Base-by-base conservation (phyloP, 371 early-diverging fungal genomes). In the Parasitella parasitica region DNA sequence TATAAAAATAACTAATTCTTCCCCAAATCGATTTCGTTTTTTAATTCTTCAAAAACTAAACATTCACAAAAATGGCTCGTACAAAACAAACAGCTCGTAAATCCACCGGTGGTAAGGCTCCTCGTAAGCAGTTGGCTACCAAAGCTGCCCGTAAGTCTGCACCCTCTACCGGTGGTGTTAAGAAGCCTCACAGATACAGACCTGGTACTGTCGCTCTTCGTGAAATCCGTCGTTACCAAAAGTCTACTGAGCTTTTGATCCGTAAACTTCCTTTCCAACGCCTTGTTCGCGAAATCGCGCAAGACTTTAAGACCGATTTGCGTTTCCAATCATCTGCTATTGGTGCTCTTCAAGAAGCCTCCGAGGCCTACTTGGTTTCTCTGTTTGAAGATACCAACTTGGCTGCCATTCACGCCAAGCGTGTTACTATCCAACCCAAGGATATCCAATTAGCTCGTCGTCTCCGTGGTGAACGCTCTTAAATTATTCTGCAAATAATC, bases 31-130 rank as follows among this genome's bases (percentile, higher is more conserved):
- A 49, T 22, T 52, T 56, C 49, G 32, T 66, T 28, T 52, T 32
- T 32, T 46, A 22, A 27, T 46, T 4, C 24, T 26, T 50, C 15
- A 58, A 43, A 30, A 32, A 27, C 15, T 32, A 16, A 13, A n/a
- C 5, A 16, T 48, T 26, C 12, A 51, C 18, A 56, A 67, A 41
- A 41, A 96, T 97, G 97, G 97, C 97, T 70, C 88, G 98, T 81
- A 96, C 97, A 73, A 96, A 97, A 88, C 97, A 98, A 84, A 97
- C 98, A 69, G 98, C 99, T 73, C 94, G 98, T 82, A 99, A 99
- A 84, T 95, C 97, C 57, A 97, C 98, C 69, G 99, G 99, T 77
- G 98, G 99, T 76, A 99, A 99, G 84, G 94, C 95, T 38, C 98
- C 99, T 61, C 89, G 95, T 80, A 98, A 98, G 86, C 97, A 97